Conservation (phyloP, 2,329 filamentous ascomycete genomes). For the Penicillium sp. region DNA sequence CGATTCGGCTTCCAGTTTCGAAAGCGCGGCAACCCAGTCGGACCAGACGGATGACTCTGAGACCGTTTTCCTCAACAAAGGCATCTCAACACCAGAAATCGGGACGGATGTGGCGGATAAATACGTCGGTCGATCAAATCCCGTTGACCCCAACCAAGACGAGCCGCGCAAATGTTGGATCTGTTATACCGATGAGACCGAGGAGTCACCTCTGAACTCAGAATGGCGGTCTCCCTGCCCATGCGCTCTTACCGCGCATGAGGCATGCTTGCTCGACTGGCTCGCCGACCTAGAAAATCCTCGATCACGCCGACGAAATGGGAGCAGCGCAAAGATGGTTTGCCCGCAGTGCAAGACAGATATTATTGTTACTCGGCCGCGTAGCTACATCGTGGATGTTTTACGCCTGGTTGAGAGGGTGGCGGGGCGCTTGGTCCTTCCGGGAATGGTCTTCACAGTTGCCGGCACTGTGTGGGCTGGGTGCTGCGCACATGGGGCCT, state of each 20-base stretch:
- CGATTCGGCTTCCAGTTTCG: slow-evolving; percentile 16
- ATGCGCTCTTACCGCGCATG: slow-evolving; percentile 88
- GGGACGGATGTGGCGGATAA: slow-evolving; percentile 24
- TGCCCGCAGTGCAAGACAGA: slow-evolving; percentile 90
- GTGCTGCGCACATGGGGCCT: slow-evolving; percentile 62
- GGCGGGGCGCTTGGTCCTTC: slow-evolving; percentile 65
- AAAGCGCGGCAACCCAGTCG: slow-evolving; percentile 11
- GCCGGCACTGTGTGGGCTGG: slow-evolving; percentile 55
- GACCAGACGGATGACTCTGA: slow-evolving; percentile 33
- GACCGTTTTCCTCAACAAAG: slow-evolving; percentile 36
- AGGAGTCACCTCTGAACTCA: slow-evolving; percentile 62
- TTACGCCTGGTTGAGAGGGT: slow-evolving; percentile 63
- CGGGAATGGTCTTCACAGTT: slow-evolving; percentile 62
- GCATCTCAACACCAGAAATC: slow-evolving; percentile 18
- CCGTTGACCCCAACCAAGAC: slow-evolving; percentile 20
- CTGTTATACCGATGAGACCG: slow-evolving; percentile 68
- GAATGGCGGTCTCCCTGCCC: slow-evolving; percentile 88
- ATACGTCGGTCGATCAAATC: slow-evolving; percentile 17
- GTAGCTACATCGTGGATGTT: slow-evolving; percentile 71
- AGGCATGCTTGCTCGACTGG: slow-evolving; percentile 88
- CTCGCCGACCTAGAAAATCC: slow-evolving; percentile 83
- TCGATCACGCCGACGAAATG: slow-evolving; percentile 54
- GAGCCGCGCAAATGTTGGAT: slow-evolving; percentile 68
- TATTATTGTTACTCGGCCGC: slow-evolving; percentile 76
- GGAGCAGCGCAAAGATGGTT: slow-evolving; percentile 64